phyloP scores from a whole-genome alignment of 306 rosid species.

The Abrus precatorius region DNA sequence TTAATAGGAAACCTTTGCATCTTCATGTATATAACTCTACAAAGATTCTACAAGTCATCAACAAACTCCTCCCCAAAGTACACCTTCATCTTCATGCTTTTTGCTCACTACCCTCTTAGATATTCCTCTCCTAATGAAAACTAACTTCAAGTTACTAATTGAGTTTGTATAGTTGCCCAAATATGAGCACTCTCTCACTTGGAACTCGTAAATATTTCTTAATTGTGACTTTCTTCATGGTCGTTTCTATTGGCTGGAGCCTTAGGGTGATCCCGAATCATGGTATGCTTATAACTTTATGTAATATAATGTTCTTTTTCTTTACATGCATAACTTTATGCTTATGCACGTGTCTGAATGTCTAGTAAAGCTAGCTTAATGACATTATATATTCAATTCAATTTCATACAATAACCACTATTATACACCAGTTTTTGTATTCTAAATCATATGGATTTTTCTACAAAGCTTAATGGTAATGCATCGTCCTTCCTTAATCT shows the following conservation, averaged over 20 bases:
- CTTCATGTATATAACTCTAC: conserved; percentile 33
- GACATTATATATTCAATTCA: not conserved
- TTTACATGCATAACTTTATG: not conserved
- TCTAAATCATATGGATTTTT: not conserved
- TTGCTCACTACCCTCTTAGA: conserved; percentile 5
- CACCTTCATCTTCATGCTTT: conserved; percentile 9
- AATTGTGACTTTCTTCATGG: conserved; percentile 58
- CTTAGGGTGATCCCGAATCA: conserved; percentile 55
- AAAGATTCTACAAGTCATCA: conserved; percentile 12
- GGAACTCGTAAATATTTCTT: conserved; percentile 54
- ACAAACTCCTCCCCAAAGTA: not conserved
- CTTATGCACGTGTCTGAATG: not conserved
- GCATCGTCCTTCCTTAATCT: not conserved
- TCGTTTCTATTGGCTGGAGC: conserved; percentile 54
- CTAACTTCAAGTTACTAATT: conserved; percentile 9
- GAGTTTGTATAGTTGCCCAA: conserved; percentile 14
- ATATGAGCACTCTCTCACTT: conserved; percentile 62
- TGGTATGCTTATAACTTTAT: conserved; percentile 41
- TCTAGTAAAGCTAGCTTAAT: not conserved
- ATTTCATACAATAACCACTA: not conserved
- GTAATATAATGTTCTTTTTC: not conserved
- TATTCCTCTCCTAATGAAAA: conserved; percentile 42
- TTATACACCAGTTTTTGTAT: not conserved
- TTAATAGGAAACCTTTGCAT: conserved; percentile 52
- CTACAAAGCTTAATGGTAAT: not conserved